Percentiles rank a stretch among this genome's conserved stretches.
phyloP scores from a whole-genome alignment of 345 rosid genomes.

The Lumnitzera littorea region DNA sequence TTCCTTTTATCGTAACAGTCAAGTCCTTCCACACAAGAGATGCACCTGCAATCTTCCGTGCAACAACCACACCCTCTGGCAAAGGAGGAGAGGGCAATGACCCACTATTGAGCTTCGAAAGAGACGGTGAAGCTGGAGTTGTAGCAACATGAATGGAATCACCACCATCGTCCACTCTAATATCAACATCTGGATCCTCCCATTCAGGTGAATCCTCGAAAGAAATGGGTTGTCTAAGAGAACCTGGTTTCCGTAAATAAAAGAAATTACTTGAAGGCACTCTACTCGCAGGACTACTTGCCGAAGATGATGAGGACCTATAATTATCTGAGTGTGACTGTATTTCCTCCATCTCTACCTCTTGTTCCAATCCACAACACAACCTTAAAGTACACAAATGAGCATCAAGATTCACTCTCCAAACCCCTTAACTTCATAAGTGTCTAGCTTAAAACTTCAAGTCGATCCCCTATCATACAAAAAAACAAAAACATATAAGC shows the following conservation, averaged over 20 bases:
- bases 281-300: constrained; percentile 96
- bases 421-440: too few species aligned
- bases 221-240: constrained; percentile 86
- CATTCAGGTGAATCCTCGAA: constrained; percentile 99
- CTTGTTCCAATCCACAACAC: constrained; percentile 13
- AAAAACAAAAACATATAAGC: too few species aligned
- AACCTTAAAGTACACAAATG: background rate
- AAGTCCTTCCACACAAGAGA: constrained; percentile 93
- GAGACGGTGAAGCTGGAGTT: constrained; percentile 75
- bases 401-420: constrained; percentile 7
- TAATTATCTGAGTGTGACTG: constrained; percentile 88
- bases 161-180: constrained; percentile 66
- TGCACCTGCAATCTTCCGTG: constrained; percentile 82
- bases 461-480: too few species aligned
- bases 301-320: constrained; percentile 94
- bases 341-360: constrained; percentile 80
- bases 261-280: constrained; percentile 92
- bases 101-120: constrained; percentile 80
- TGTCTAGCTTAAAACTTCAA: too few species aligned
- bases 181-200: constrained; percentile 86
- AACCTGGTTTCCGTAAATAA: constrained; percentile 90
- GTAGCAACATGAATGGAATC: constrained; percentile 74
- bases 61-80: constrained; percentile 45
- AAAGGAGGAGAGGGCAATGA: constrained; percentile 77
- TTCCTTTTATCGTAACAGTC: constrained; percentile 82